Evolutionary conservation across 2,329 filamentous ascomycete genomes (phyloP).

Genomic region (Fusarium xylarioides): DNA sequence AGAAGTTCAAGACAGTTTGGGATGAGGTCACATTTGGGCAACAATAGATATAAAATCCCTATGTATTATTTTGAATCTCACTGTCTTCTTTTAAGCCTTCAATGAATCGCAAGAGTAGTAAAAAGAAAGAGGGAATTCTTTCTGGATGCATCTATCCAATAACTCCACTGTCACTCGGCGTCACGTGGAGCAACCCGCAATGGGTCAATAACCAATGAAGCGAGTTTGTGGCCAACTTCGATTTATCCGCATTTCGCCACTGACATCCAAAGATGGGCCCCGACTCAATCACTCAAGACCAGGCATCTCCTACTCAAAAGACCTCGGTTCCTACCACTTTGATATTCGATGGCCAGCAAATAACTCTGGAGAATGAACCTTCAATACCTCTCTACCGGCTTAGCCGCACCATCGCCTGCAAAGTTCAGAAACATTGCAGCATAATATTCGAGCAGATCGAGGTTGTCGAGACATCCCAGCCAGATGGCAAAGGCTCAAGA

Average conservation of each 20-base stretch:
- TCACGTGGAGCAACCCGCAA: neutral
- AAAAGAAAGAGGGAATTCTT: fast-evolving
- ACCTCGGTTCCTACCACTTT: neutral
- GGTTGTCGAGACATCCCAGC: neutral
- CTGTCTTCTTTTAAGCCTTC: neutral
- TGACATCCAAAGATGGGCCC: neutral
- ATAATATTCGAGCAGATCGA: conserved; percentile 22
- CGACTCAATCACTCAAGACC: neutral
- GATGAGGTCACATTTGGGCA: neutral
- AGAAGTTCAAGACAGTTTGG: conserved; percentile 5
- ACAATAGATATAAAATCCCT: too few relatives aligned
- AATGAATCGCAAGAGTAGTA: neutral
- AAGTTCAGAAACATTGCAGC: conserved; percentile 3
- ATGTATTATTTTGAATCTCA: too few relatives aligned
- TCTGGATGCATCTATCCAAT: neutral
- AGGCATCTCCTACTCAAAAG: neutral
- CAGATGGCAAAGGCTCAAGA: neutral
- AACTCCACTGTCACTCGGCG: neutral
- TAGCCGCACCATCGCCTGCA: neutral
- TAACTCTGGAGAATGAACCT: neutral
- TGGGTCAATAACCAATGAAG: neutral
- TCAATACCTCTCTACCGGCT: conserved; percentile 19
- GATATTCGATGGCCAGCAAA: conserved; percentile 9
- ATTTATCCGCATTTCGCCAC: neutral
- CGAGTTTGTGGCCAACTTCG: neutral